A percentile compares a stretch with the other conserved stretches of the same genome.
phyloP scores from a whole-genome alignment of 805 yeast species.

The Tetrapisispora pingtungensis region DNA sequence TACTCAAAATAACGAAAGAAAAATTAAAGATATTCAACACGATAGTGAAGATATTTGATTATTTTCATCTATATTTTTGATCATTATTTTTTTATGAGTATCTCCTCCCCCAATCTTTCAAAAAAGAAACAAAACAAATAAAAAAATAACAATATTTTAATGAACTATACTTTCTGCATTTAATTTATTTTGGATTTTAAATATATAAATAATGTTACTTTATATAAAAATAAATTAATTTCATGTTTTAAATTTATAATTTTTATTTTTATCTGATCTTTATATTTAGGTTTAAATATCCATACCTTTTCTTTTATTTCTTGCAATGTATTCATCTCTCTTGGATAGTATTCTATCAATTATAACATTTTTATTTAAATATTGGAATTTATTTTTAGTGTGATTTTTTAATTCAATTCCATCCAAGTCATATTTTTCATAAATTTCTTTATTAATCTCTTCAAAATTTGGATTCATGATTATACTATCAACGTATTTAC shows the following conservation, averaged over 20 bases:
- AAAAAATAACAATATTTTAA: not conserved
- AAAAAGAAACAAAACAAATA: no score
- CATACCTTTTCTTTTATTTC: slow-evolving; percentile 83
- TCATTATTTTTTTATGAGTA: not conserved
- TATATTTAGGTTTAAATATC: not conserved
- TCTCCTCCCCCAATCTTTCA: not conserved
- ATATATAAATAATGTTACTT: not conserved
- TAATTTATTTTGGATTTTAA: not conserved
- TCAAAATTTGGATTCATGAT: slow-evolving; percentile 33
- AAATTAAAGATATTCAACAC: slow-evolving; percentile 28
- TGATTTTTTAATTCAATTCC: not conserved
- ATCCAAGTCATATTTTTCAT: not conserved
- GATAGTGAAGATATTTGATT: slow-evolving; percentile 3
- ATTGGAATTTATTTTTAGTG: slow-evolving; percentile 8
- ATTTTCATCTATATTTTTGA: not conserved
- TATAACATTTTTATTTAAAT: slow-evolving; percentile 60
- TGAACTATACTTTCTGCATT: not conserved
- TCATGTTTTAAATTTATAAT: not conserved
- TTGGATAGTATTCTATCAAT: slow-evolving; percentile 64
- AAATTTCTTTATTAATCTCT: not conserved
- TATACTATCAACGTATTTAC: slow-evolving; percentile 72
- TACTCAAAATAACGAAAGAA: slow-evolving; percentile 34
- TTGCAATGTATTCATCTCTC: slow-evolving; percentile 64
- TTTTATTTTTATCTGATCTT: not conserved
- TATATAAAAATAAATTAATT: not conserved